Evolutionary conservation across 2,329 filamentous ascomycete species (phyloP), one percentile per base, ranked within the genome.

Genomic region (Fusarium goolgardi): DNA sequence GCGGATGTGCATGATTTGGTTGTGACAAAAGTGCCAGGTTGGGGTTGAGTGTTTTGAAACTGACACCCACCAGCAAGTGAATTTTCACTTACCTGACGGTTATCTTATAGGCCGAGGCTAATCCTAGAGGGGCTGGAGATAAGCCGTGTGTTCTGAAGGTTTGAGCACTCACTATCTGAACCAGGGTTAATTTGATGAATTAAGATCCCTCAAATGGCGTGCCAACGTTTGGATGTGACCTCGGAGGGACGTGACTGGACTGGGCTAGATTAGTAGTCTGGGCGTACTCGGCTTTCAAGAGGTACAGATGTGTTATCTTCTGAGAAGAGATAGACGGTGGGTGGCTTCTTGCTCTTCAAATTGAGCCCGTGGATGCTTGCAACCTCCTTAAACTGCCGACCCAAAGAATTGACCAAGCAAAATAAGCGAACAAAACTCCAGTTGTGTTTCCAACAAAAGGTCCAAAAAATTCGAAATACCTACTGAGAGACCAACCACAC

Each of bases 121-220:
- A 56, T 59, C 66, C 71, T 45, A 59, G 70, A 69, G 52, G 69
- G 68, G 66, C 56, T 70, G 70, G 59, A 74, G 71, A 73, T 73
- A 73, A 73, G 70, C 61, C 60, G 58, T 20, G 6, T 37, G 44
- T 52, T 47, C 57, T 58, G 55, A 55, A 67, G 49, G 62, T 41
- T 61, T 64, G 45, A 66, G 59, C 63, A 44, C 67, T 56, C 63
- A 44, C 67, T 56, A 67, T 71, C 55, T 63, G 25, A 27, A 34
- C 31, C 21, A 53, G 16, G 41, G 50, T 41, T 54, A 8, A 73
- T 73, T 73, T 67, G 71, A 43, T 50, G 51, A 45, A 31, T 34
- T 20, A 29, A 53, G 25, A 57, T 51, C 50, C 35, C 41, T 63
- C 35, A 58, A 51, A 71, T 67, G 64, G 66, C 56, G 64, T 71